These are phyloP conservation scores for Gracilaria domingensis DNA, from an alignment of 23 red algal species.

Conservation along the genomic window DNA sequence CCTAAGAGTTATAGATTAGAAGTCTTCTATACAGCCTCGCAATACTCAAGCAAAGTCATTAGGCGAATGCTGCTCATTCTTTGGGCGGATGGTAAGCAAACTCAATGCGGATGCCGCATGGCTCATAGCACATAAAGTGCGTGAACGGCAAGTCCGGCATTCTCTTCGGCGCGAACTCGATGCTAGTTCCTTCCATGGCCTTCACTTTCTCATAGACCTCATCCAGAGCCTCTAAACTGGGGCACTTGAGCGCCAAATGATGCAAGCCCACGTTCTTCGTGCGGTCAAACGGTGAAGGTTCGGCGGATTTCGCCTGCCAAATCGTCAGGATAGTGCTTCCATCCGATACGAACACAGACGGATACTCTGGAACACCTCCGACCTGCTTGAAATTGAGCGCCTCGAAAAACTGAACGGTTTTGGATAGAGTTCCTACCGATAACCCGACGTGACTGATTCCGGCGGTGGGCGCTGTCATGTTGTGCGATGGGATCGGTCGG, in stretches of 20 bases:
- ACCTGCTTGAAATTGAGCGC: not conserved
- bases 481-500: not conserved
- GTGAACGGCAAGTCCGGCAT: constrained; percentile 17
- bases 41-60: too few relatives aligned
- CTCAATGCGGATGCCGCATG: constrained; percentile 24
- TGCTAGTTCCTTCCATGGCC: not conserved
- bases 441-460: constrained; percentile 23
- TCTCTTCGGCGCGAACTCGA: not conserved
- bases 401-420: constrained; percentile 22
- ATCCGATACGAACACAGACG: constrained; percentile 18
- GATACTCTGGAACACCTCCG: constrained; percentile 10
- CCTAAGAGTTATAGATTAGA: too few relatives aligned
- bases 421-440: constrained; percentile 4
- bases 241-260: constrained; percentile 12
- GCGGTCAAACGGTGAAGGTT: not conserved
- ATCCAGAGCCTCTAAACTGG: constrained; percentile 3
- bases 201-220: constrained; percentile 11
- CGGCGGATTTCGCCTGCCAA: constrained; percentile 6
- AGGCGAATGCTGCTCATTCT: not conserved
- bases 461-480: constrained; percentile 5
- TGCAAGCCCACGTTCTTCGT: constrained; percentile 21
- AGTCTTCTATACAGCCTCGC: too few relatives aligned
- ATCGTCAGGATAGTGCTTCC: constrained; percentile 12
- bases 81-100: not conserved
- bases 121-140: constrained; percentile 37